Evolutionary conservation across 169 alveolate species (phyloP).

Genomic region (Amoebophrya sp.): DNA sequence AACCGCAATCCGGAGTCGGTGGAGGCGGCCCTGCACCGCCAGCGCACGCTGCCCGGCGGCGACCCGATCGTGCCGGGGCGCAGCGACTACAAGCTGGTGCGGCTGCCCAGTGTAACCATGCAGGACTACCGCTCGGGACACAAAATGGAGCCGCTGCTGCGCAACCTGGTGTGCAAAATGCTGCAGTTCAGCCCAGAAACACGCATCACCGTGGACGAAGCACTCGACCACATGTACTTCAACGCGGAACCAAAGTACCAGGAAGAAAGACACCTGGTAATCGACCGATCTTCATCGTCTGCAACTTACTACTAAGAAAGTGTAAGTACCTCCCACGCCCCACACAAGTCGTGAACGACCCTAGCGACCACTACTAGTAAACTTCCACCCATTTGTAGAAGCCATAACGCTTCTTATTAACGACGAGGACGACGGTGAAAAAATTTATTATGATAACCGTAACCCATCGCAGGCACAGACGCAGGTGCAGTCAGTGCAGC

Average conservation of each 20-base stretch:
- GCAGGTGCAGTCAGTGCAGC: background rate
- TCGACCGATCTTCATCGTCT: background rate
- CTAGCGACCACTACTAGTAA: too few species aligned
- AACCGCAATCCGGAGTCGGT: too few species aligned
- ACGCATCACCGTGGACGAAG: conserved; percentile 73
- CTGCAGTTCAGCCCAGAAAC: conserved; percentile 65
- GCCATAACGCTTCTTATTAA: background rate
- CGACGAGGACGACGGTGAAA: background rate
- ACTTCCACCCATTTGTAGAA: background rate
- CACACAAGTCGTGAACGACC: too few species aligned
- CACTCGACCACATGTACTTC: conserved; percentile 65
- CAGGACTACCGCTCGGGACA: background rate
- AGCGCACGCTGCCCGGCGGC: too few species aligned
- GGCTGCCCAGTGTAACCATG: too few species aligned
- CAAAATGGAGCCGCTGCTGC: background rate
- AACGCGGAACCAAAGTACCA: conserved; percentile 36
- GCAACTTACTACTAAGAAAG: background rate
- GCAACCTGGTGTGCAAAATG: conserved; percentile 60
- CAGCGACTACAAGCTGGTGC: background rate
- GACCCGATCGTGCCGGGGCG: too few species aligned
- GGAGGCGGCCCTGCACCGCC: too few species aligned
- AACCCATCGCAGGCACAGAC: background rate
- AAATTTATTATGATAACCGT: too few species aligned
- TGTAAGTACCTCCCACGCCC: background rate
- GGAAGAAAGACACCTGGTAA: background rate